Evolutionary conservation across 108 stramenopile genomes (phyloP).

Genomic region (Aurantiochytrium sp.): DNA sequence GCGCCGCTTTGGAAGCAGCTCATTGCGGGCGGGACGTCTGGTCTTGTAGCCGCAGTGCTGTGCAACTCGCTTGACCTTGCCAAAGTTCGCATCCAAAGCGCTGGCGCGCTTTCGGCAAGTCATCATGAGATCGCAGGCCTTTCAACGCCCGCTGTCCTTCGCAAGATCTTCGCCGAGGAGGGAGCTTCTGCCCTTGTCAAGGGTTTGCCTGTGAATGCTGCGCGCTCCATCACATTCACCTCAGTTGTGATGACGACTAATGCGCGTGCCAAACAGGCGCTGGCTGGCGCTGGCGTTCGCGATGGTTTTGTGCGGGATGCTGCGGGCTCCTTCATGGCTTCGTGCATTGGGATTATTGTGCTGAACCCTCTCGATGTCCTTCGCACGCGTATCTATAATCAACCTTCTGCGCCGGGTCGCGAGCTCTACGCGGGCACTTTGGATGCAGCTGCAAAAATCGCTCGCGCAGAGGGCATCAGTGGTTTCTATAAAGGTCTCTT

Average conservation of each 20-base stretch:
- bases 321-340: background rate
- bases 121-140: slow-evolving; percentile 2
- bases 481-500: background rate
- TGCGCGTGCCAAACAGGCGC: background rate
- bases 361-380: slow-evolving; percentile 6
- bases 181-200: background rate
- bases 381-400: slow-evolving; percentile 1
- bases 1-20: background rate
- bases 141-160: background rate
- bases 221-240: background rate
- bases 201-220: background rate
- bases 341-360: background rate
- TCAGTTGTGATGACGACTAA: background rate
- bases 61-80: background rate
- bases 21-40: background rate
- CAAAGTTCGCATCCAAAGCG: slow-evolving; percentile 4
- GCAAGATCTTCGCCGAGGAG: background rate
- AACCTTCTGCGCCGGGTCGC: background rate
- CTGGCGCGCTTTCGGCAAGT: background rate
- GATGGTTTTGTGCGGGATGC: background rate
- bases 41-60: background rate
- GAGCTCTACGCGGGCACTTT: background rate
- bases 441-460: background rate
- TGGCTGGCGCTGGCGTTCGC: background rate
- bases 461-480: background rate